Evolutionary conservation across 208 protist genomes (phyloP), one percentile per base, ranked within the genome.

Genomic region (Trypanosoma conorhini): DNA sequence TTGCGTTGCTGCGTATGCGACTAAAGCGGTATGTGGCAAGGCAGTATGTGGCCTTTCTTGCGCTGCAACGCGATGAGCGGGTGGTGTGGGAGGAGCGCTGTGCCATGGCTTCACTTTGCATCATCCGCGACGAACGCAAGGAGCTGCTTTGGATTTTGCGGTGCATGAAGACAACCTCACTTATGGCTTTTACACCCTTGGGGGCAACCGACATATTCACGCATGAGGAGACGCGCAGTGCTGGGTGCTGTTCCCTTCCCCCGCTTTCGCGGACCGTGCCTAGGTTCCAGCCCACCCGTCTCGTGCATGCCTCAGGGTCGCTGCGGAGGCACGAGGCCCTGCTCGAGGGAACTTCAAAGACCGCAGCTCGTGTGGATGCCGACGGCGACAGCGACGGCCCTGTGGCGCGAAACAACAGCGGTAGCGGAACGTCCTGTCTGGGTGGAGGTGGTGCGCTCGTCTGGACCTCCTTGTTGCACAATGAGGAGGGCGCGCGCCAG

Each of bases 61-160:
- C 67, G 12, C 30, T 80, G 44, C 75, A 86, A 58, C 83, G 89
- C 15, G 86, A 92, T 58, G 88, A 95, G 71, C 80, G 83, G 7
- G 61, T 63, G 44, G 51, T 91, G 38, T 57, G 86, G 52, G 57
- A 88, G 31, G 54, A 81, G 52, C 68, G 79, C 48, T 92, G 83
- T 62, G 72, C 77, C 42, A 80, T 85, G 24, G 75, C 61, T 40
- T 70, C 62, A 44, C 46, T 76, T 42, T 67, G 50, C 15, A 52
- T 95, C 24, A 72, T 89, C 22, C 85, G 86, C 5, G 55, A 74
- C 40, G 86, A 95, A 67, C 84, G 88, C 33, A 42, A 57, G 51
- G 83, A 82, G n/a, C 85, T 82, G 57, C 40, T 70, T 7, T 40
- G 28, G 17, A 63, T 95, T 52, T 75, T 83, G 46, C 69, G 76